Evolutionary conservation across 768 basidiomycete species (phyloP), one percentile per base, ranked within the genome.

Genomic region (Trametes maxima): DNA sequence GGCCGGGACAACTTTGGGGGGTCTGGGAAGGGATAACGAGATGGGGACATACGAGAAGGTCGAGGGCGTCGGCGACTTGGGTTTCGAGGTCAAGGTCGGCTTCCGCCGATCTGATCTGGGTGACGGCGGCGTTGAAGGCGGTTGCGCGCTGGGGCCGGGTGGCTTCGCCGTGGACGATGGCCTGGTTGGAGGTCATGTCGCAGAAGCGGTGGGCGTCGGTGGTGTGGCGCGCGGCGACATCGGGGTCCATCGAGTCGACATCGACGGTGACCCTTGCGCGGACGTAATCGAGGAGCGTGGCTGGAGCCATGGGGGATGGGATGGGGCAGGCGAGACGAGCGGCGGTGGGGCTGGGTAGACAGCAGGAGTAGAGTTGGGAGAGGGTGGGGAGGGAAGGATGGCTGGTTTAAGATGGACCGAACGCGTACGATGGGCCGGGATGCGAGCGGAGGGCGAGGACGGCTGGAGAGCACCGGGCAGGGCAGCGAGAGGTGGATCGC

Each of bases 111-210:
- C 46, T 36, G 42, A 63, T 44, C 39, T 63, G 56, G 39, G 51
- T 51, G 48, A 77, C 70, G 7, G 79, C 78, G 12, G 69, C 63
- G 19, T 72, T 62, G 47, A 80, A 66, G 19, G 80, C 59, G 17
- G 67, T 57, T 0, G 54, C 65, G 37, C 75, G 71, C 33, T 77
- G 76, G 3, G 75, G 70, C 35, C 70, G 69, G 12, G 58, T 66
- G 5, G 75, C 73, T 49, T 80, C 72, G 36, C 66, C 64, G 65
- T 75, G 72, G 11, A 76, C 77, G 59, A 82, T 77, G 17, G 77
- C 80, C 65, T 82, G 80, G 57, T 82, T 83, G 12, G 80, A 82
- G 33, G 79, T 82, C 80, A 81, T 82, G 65, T 81, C 77, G 54
- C 65, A 69, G 72, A 82, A 81, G 36, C 56, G 43, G 59, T 60